These are phyloP conservation scores for Moesziomyces antarcticus DNA, from an alignment of 1,284 basidiomycete genomes.

Conservation along the genomic window DNA sequence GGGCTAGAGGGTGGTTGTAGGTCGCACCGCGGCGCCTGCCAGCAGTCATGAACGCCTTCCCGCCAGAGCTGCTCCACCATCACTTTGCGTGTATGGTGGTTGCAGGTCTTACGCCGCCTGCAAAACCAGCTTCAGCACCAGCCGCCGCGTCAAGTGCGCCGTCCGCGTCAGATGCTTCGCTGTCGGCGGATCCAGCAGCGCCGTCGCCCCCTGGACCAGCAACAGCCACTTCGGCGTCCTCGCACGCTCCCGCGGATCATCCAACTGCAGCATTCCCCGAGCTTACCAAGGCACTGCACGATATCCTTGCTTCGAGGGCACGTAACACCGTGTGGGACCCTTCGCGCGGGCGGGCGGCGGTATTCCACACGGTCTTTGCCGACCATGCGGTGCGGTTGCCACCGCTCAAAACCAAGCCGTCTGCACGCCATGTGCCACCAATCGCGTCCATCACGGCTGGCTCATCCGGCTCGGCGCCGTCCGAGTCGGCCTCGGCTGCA, in stretches of 20 bases:
- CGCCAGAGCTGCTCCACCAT: conserved; percentile 60
- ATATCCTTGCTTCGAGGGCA: conserved; percentile 48
- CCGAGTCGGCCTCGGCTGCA: conserved; percentile 22
- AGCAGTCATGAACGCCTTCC: conserved; percentile 58
- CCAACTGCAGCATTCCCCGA: conserved; percentile 37
- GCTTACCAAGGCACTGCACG: conserved; percentile 42
- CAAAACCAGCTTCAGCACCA: conserved; percentile 7
- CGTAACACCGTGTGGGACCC: conserved; percentile 53
- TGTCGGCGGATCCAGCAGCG: neutral
- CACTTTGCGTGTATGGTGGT: conserved; percentile 63
- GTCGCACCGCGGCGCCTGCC: no score
- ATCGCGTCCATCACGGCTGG: conserved; percentile 61
- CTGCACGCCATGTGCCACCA: conserved; percentile 66
- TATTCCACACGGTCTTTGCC: conserved; percentile 58
- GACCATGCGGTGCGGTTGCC: conserved; percentile 78
- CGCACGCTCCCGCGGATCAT: conserved; percentile 12
- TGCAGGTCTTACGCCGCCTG: conserved; percentile 47
- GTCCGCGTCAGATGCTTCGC: neutral
- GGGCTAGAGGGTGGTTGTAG: neutral
- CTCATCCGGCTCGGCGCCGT: conserved; percentile 18
- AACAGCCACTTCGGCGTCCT: neutral
- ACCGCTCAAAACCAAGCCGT: conserved; percentile 78
- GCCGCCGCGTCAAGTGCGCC: conserved; percentile 12
- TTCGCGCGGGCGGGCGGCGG: conserved; percentile 40
- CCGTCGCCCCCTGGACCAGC: neutral